Percentiles rank a stretch among this genome's conserved stretches.
Conservation (phyloP, 805 yeast species). For the Nakazawaea ambrosiae region DNA sequence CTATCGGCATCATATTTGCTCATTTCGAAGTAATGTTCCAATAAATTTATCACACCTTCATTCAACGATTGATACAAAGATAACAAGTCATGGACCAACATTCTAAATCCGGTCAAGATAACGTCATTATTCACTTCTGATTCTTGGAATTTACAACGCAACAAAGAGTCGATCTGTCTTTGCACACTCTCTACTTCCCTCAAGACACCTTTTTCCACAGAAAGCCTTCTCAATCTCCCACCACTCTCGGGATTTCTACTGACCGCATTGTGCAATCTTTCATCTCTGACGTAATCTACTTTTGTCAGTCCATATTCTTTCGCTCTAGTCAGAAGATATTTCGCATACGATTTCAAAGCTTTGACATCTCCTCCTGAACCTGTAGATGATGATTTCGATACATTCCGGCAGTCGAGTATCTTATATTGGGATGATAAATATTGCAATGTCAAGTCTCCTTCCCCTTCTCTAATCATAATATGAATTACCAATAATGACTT, state of each 20-base stretch:
- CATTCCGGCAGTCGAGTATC: conserved; percentile 49
- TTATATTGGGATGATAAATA: conserved; percentile 57
- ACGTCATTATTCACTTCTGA: conserved; percentile 81
- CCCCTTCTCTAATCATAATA: conserved; percentile 90
- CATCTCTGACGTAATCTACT: conserved; percentile 75
- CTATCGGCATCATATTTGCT: conserved; percentile 79
- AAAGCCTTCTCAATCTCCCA: conserved; percentile 55
- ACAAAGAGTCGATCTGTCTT: conserved; percentile 66
- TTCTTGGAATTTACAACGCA: conserved; percentile 71
- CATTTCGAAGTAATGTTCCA: conserved; percentile 94
- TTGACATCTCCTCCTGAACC: conserved; percentile 36
- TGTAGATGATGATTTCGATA: conserved; percentile 22
- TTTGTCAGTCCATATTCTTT: conserved; percentile 58
- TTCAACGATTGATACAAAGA: conserved; percentile 83
- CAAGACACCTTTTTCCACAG: conserved; percentile 73
- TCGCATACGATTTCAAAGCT: conserved; percentile 57
- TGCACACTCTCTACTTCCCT: conserved; percentile 84
- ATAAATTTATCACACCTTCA: conserved; percentile 90
- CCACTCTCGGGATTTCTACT: conserved; percentile 39
- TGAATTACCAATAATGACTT: conserved; percentile 82
- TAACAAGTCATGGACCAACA: conserved; percentile 84
- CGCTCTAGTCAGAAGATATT: conserved; percentile 63
- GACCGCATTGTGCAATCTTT: conserved; percentile 34
- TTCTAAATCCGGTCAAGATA: conserved; percentile 73
- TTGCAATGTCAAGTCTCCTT: conserved; percentile 60